A percentile compares a stretch with the other conserved stretches of the same genome.
These are phyloP conservation scores for Datura wrightii DNA, from an alignment of 257 asterid species.

Conservation along the genomic window DNA sequence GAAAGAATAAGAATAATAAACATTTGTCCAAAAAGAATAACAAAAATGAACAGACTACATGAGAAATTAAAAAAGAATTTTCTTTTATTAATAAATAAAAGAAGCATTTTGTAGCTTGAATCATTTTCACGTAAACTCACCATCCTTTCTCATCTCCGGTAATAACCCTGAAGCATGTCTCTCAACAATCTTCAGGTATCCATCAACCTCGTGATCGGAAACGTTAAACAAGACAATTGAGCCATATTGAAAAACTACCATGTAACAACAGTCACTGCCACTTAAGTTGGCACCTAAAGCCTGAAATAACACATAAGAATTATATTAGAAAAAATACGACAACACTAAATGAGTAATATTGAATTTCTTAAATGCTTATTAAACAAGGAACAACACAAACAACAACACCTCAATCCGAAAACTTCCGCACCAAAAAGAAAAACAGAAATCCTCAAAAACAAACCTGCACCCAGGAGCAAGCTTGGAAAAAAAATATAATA, in stretches of 20 bases:
- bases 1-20: neutral
- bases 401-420: neutral
- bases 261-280: conserved; percentile 72
- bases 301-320: conserved; percentile 47
- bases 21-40: neutral
- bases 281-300: conserved; percentile 64
- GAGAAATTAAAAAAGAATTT: neutral
- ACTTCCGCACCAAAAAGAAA: neutral
- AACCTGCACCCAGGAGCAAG: neutral
- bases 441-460: neutral
- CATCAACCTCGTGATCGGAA: conserved; percentile 78
- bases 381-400: neutral
- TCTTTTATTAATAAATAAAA: neutral
- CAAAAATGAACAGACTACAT: neutral
- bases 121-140: conserved; percentile 50
- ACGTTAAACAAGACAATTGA: conserved; percentile 93
- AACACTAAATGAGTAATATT: neutral
- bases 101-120: neutral
- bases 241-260: conserved; percentile 96
- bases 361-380: conserved; percentile 3
- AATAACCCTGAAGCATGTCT: conserved; percentile 85
- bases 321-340: conserved; percentile 17
- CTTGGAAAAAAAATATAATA: neutral
- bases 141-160: conserved; percentile 96
- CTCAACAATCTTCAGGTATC: conserved; percentile 74